Evolutionary conservation across 2,329 filamentous ascomycete species (phyloP).

Genomic region (Sordariomycetes sp.): DNA sequence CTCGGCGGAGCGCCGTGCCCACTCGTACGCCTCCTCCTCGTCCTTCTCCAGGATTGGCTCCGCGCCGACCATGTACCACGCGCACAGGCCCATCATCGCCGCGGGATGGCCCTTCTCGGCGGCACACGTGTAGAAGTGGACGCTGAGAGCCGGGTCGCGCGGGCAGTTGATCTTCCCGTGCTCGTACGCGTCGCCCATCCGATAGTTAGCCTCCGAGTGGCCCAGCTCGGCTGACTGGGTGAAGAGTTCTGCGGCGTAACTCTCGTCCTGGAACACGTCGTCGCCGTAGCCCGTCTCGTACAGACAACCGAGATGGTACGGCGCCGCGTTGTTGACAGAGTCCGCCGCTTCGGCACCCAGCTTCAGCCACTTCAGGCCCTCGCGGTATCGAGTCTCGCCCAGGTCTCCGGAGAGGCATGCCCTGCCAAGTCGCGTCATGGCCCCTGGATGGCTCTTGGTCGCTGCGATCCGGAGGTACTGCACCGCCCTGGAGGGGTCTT

Average conservation of each 20-base stretch:
- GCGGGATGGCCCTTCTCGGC: slow-evolving; percentile 73
- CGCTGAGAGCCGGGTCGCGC: slow-evolving; percentile 80
- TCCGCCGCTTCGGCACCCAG: slow-evolving; percentile 85
- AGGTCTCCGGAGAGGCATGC: slow-evolving; percentile 86
- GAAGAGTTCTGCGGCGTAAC: slow-evolving; percentile 86
- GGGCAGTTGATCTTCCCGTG: slow-evolving; percentile 82
- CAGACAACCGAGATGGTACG: slow-evolving; percentile 78
- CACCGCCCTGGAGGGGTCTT: slow-evolving; percentile 82
- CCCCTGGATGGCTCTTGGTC: slow-evolving; percentile 88
- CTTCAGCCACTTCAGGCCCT: slow-evolving; percentile 95
- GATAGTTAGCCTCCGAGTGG: slow-evolving; percentile 74
- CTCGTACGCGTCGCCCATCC: slow-evolving; percentile 95
- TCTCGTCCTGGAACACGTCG: slow-evolving; percentile 83
- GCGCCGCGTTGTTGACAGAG: slow-evolving; percentile 81
- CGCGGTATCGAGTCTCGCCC: slow-evolving; percentile 75
- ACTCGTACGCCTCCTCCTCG: slow-evolving; percentile 92
- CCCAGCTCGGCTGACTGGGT: slow-evolving; percentile 90
- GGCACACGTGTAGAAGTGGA: slow-evolving; percentile 94
- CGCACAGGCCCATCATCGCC: slow-evolving; percentile 97
- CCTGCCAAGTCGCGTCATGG: slow-evolving; percentile 83
- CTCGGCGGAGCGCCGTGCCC: slow-evolving; percentile 80
- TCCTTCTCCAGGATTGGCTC: slow-evolving; percentile 89
- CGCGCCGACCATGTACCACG: slow-evolving; percentile 96
- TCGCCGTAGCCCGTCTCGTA: slow-evolving; percentile 93
- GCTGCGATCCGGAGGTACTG: slow-evolving; percentile 88